These are phyloP conservation scores for Fremontodendron californicum DNA, from an alignment of 345 rosid genomes.

Conservation along the genomic window DNA sequence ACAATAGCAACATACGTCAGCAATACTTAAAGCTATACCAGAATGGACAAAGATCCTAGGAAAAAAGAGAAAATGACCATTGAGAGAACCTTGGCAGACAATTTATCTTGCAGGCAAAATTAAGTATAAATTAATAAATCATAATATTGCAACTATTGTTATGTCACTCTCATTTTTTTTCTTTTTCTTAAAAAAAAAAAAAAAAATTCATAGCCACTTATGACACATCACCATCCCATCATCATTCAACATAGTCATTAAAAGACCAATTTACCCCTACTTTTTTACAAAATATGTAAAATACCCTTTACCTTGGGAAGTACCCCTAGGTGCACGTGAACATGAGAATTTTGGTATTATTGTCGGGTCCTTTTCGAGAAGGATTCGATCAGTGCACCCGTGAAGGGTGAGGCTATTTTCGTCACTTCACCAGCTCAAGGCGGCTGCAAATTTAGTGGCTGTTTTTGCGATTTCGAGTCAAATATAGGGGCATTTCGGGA, in stretches of 20 bases:
- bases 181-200: no score
- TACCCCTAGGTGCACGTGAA: conserved; percentile 30
- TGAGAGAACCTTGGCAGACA: no score
- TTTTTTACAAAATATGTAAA: background rate
- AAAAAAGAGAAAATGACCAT: no score
- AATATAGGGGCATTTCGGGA: conserved; percentile 4
- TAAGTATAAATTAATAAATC: background rate
- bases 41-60: no score
- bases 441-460: conserved; percentile 9
- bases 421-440: conserved; percentile 16
- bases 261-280: background rate
- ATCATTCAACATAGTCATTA: background rate
- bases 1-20: no score
- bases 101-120: background rate
- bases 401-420: conserved; percentile 21
- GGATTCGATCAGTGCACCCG: conserved; percentile 30
- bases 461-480: background rate
- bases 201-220: background rate
- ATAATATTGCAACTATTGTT: conserved; percentile 2
- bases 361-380: conserved; percentile 40
- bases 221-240: conserved; percentile 11
- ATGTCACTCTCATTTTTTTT: background rate
- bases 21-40: no score
- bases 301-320: conserved; percentile 10
- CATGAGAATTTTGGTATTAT: conserved; percentile 20